phyloP scores from a whole-genome alignment of 2,329 filamentous ascomycete genomes.

The Verticillium zaregamsianum region DNA sequence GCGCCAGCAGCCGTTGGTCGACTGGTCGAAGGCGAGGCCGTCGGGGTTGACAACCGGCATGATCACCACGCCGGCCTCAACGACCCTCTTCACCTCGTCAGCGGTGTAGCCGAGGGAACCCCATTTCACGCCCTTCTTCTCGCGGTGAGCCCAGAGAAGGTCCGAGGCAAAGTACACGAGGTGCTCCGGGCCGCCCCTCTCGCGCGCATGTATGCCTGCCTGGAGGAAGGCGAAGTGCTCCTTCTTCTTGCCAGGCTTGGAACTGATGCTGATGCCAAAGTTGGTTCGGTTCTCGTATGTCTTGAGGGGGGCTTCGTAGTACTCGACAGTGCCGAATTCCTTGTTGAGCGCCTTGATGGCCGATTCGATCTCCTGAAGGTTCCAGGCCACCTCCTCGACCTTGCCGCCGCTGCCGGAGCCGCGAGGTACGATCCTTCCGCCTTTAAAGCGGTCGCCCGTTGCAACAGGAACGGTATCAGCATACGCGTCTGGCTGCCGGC shows the following conservation, averaged over 20 bases:
- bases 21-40: constrained; percentile 47
- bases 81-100: constrained; percentile 44
- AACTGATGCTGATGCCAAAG: constrained; percentile 39
- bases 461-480: not conserved
- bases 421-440: constrained; percentile 16
- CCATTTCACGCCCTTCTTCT: constrained; percentile 45
- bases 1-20: constrained; percentile 46
- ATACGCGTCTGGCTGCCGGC: not conserved
- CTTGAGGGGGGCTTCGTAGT: constrained; percentile 35
- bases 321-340: constrained; percentile 30
- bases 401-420: constrained; percentile 23
- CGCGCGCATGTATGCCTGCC: constrained; percentile 52
- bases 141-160: constrained; percentile 47
- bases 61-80: constrained; percentile 49
- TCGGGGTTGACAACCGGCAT: constrained; percentile 51
- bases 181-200: constrained; percentile 52
- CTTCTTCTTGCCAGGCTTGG: constrained; percentile 27
- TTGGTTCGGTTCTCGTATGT: constrained; percentile 36
- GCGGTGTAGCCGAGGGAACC: constrained; percentile 47
- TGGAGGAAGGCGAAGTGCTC: constrained; percentile 41
- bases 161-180: constrained; percentile 56
- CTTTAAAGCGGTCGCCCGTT: constrained; percentile 9
- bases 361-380: constrained; percentile 37
- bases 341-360: constrained; percentile 36
- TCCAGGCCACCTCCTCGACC: constrained; percentile 34